Percentiles rank a stretch among this genome's conserved stretches.
phyloP scores from a whole-genome alignment of 2,329 filamentous ascomycete genomes.

The Penicillium vulpinum region DNA sequence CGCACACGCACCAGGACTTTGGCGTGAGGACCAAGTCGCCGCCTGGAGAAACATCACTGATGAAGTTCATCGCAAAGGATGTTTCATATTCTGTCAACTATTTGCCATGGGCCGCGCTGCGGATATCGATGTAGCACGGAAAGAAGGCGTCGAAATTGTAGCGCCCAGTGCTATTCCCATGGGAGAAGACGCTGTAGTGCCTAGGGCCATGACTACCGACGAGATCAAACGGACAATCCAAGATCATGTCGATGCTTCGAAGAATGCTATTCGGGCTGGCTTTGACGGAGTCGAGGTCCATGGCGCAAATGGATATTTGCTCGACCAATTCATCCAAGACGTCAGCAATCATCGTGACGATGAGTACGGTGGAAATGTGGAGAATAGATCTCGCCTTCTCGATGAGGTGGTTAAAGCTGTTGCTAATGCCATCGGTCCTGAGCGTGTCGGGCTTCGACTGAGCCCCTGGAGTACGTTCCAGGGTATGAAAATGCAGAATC shows the following conservation, averaged over 20 bases:
- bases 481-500: conserved; percentile 59
- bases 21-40: background rate
- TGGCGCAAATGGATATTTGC: conserved; percentile 50
- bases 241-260: conserved; percentile 46
- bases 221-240: conserved; percentile 45
- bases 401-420: conserved; percentile 51
- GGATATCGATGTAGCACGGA: background rate
- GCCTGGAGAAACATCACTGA: background rate
- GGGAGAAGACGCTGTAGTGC: background rate
- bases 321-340: conserved; percentile 53
- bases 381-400: conserved; percentile 54
- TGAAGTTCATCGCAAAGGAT: background rate
- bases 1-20: background rate
- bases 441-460: conserved; percentile 46
- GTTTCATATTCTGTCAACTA: background rate
- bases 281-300: conserved; percentile 55
- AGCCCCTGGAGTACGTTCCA: conserved; percentile 39
- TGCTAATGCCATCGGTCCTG: conserved; percentile 42
- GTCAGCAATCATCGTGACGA: conserved; percentile 50
- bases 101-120: background rate
- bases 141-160: background rate
- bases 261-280: conserved; percentile 54
- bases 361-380: conserved; percentile 50
- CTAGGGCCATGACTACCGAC: conserved; percentile 27
- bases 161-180: background rate